Percentiles rank a stretch among this genome's conserved stretches.
These are phyloP conservation scores for Penicillium robsamsonii DNA, from an alignment of 495 filamentous ascomycete genomes.

Conservation along the genomic window DNA sequence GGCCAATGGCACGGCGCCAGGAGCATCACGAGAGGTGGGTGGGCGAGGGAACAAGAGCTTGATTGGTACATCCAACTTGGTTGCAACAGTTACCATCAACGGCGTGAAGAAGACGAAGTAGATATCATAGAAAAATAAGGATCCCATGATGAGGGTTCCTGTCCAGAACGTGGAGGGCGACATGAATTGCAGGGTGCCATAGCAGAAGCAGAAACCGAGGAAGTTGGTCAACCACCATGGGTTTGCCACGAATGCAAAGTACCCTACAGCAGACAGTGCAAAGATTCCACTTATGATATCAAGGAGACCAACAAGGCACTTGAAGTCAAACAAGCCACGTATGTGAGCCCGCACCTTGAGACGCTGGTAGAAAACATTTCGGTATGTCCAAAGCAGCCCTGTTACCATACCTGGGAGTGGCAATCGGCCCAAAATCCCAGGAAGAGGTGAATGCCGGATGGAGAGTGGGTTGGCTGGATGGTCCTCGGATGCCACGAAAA, in stretches of 20 bases:
- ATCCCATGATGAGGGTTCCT: conserved; percentile 70
- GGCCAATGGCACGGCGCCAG: conserved; percentile 51
- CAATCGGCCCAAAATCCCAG: conserved; percentile 46
- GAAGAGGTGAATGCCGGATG: conserved; percentile 48
- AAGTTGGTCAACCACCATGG: conserved; percentile 84
- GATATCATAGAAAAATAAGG: conserved; percentile 92
- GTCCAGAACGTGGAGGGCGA: conserved; percentile 89
- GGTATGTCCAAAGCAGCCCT: conserved; percentile 46
- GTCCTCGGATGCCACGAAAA: conserved; percentile 22
- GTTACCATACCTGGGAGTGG: conserved; percentile 35
- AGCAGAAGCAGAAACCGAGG: conserved; percentile 82
- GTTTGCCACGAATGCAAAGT: conserved; percentile 70
- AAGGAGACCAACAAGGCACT: conserved; percentile 48
- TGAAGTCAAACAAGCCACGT: conserved; percentile 42
- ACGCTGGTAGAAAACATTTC: conserved; percentile 47
- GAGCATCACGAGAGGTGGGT: conserved; percentile 35
- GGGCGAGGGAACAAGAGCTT: conserved; percentile 85
- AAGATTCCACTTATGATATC: conserved; percentile 60
- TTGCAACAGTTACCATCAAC: conserved; percentile 94
- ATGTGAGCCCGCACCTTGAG: conserved; percentile 47
- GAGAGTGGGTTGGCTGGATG: conserved; percentile 14
- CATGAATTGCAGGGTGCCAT: conserved; percentile 75
- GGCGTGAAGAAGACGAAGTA: conserved; percentile 98
- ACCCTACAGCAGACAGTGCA: conserved; percentile 55
- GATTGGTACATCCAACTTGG: conserved; percentile 84